phyloP scores from a whole-genome alignment of 805 yeast genomes.

The Jamesozyma spencerorum region DNA sequence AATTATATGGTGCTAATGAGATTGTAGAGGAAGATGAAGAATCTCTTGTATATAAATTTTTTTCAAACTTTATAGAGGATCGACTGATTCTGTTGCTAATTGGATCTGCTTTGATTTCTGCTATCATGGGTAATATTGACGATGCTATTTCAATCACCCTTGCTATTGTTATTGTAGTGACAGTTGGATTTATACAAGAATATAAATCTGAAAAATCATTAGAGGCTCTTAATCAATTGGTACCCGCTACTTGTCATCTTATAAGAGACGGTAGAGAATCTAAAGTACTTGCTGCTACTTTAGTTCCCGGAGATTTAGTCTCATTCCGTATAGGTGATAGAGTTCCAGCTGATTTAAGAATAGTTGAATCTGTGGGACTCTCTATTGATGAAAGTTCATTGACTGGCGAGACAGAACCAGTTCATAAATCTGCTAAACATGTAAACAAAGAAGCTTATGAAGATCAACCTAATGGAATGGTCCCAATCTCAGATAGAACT shows the following conservation, averaged over 20 bases:
- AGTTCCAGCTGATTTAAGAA: constrained; percentile 89
- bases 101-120: constrained; percentile 81
- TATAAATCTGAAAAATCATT: constrained; percentile 90
- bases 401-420: constrained; percentile 93
- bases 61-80: constrained; percentile 77
- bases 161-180: constrained; percentile 86
- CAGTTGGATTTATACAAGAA: constrained; percentile 96
- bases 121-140: constrained; percentile 90
- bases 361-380: constrained; percentile 68
- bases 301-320: constrained; percentile 95
- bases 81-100: constrained; percentile 81
- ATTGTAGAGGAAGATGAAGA: constrained; percentile 71
- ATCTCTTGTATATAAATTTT: constrained; percentile 55
- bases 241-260: constrained; percentile 93
- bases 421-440: constrained; percentile 48
- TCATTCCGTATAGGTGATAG: constrained; percentile 88
- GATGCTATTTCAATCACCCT: constrained; percentile 91
- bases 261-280: constrained; percentile 73
- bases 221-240: constrained; percentile 84
- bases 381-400: constrained; percentile 87
- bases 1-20: constrained; percentile 75
- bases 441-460: constrained; percentile 27
- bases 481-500: constrained; percentile 61
- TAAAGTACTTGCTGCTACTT: constrained; percentile 71
- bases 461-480: constrained; percentile 27